phyloP scores from a whole-genome alignment of 306 rosid genomes.

The Corylus avellana region DNA sequence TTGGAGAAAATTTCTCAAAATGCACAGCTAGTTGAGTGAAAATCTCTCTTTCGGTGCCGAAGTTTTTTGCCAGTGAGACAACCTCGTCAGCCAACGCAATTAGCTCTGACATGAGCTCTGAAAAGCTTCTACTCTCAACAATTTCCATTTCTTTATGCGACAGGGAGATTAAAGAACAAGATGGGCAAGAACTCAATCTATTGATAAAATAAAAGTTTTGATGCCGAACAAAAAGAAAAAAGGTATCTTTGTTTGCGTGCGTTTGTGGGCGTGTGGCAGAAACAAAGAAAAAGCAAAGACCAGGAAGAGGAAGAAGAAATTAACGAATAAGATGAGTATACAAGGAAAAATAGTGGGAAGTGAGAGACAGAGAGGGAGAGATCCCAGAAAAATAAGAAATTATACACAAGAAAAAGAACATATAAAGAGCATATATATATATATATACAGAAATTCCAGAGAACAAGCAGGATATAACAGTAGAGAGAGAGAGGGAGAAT shows the following conservation, averaged over 20 bases:
- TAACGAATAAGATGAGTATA: background rate
- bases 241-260: background rate
- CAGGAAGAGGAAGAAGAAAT: slow-evolving; percentile 11
- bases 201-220: slow-evolving; percentile 9
- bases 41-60: slow-evolving; percentile 40
- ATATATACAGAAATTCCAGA: background rate
- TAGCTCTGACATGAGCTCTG: slow-evolving; percentile 44
- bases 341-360: slow-evolving; percentile 1
- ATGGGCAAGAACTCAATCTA: background rate
- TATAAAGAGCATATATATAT: background rate
- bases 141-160: slow-evolving; percentile 22
- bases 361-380: slow-evolving; percentile 6
- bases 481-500: background rate
- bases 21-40: slow-evolving; percentile 55
- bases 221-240: background rate
- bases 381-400: background rate
- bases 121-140: slow-evolving; percentile 38
- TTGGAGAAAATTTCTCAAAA: slow-evolving; percentile 51
- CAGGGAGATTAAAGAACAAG: background rate
- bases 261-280: background rate
- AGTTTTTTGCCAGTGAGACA: slow-evolving; percentile 48
- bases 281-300: slow-evolving; percentile 6
- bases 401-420: background rate
- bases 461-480: background rate
- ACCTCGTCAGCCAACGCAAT: slow-evolving; percentile 52